phyloP scores from a whole-genome alignment of 1,284 basidiomycete genomes.

The Pterula multifida region DNA sequence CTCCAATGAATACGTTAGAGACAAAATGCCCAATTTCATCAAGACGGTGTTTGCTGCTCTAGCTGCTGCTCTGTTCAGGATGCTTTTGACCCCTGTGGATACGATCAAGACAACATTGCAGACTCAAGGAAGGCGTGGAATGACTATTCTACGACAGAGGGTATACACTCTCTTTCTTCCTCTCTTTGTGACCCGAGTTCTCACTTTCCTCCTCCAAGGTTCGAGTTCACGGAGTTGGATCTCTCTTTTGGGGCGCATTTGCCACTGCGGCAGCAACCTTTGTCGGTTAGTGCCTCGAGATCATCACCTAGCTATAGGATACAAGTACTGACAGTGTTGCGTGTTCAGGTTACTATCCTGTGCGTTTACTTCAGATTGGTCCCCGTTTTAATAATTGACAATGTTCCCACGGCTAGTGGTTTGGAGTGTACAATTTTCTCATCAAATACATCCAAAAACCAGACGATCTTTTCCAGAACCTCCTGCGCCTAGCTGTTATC shows the following conservation, averaged over 20 bases:
- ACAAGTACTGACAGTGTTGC: neutral
- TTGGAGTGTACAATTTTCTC: conserved; percentile 78
- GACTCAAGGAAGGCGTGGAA: conserved; percentile 66
- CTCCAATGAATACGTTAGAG: conserved; percentile 53
- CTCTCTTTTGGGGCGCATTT: conserved; percentile 79
- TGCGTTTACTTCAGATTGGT: neutral
- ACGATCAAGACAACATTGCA: conserved; percentile 89
- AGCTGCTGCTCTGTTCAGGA: conserved; percentile 68
- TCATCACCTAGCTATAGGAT: conserved; percentile 11
- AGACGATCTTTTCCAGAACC: conserved; percentile 35
- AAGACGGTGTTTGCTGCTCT: conserved; percentile 65
- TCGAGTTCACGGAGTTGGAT: conserved; percentile 60
- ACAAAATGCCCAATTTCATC: conserved; percentile 40
- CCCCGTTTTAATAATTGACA: neutral
- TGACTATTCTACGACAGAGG: conserved; percentile 51
- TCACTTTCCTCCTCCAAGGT: conserved; percentile 27
- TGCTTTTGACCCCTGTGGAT: conserved; percentile 80
- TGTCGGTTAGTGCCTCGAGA: conserved; percentile 81
- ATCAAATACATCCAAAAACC: conserved; percentile 47
- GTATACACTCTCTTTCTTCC: conserved; percentile 20
- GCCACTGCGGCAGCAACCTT: conserved; percentile 87
- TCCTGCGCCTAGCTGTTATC: conserved; percentile 73
- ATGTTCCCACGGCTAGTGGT: conserved; percentile 35
- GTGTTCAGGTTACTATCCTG: neutral
- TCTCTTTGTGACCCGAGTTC: too few species aligned